Conservation (phyloP, 2,329 filamentous ascomycete species). For the Scorias spongiosa region DNA sequence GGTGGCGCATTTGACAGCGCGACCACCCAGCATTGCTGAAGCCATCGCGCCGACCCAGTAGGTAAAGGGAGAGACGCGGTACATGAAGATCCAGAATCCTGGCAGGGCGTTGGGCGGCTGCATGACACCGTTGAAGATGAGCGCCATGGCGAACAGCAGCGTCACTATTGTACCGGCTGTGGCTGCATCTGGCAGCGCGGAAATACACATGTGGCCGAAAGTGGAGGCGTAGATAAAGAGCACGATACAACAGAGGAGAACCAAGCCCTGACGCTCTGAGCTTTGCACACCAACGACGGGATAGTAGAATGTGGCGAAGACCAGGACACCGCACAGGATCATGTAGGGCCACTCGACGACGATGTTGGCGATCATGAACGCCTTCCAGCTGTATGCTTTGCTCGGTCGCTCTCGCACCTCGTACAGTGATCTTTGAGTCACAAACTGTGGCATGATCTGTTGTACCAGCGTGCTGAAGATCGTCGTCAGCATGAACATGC, state of each 20-base stretch:
- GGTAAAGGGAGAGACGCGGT: slow-evolving; percentile 50
- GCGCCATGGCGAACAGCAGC: slow-evolving; percentile 29
- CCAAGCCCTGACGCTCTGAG: slow-evolving; percentile 45
- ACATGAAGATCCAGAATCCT: slow-evolving; percentile 68
- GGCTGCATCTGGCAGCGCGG: slow-evolving; percentile 52
- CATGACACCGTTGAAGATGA: slow-evolving; percentile 43
- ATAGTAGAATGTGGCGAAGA: slow-evolving; percentile 55
- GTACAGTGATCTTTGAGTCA: slow-evolving; percentile 43
- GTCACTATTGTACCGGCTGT: slow-evolving; percentile 47
- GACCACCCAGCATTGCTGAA: slow-evolving; percentile 27
- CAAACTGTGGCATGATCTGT: slow-evolving; percentile 45
- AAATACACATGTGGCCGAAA: slow-evolving; percentile 60
- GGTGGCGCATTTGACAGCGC: slow-evolving; percentile 32
- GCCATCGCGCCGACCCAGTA: slow-evolving; percentile 39
- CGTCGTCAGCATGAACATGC: slow-evolving; percentile 35
- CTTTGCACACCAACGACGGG: slow-evolving; percentile 24
- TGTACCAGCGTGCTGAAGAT: slow-evolving; percentile 34
- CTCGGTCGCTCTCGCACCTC: slow-evolving; percentile 46
- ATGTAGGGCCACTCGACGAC: slow-evolving; percentile 57
- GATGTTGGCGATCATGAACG: slow-evolving; percentile 57
- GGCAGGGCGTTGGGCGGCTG: slow-evolving; percentile 43
- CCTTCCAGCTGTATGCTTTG: slow-evolving; percentile 62
- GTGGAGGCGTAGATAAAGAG: slow-evolving; percentile 58
- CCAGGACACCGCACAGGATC: slow-evolving; percentile 45
- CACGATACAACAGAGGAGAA: slow-evolving; percentile 48